Evolutionary conservation across 169 alveolate species (phyloP), one percentile per base, ranked within the genome.

Genomic region (Babesia divergens): DNA sequence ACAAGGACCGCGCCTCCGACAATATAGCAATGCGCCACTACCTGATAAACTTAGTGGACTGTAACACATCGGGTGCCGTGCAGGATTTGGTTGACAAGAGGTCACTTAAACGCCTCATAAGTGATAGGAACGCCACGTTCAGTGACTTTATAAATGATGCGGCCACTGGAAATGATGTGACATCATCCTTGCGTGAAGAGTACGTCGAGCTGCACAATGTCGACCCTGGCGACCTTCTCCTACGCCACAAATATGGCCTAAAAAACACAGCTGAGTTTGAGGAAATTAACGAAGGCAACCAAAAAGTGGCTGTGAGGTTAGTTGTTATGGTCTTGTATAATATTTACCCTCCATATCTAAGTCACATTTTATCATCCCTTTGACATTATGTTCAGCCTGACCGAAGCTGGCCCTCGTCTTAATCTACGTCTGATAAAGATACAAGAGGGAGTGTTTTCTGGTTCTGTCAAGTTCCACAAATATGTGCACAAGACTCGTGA

Each of bases 391-490:
- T 74, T 16, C 28, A 75, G 85, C 14, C 74, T 85, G 37, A 72
- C 65, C 34, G 91, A 85, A 40, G 74, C 80, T 9, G 91, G 91
- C 13, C 91, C 91, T 26, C 76, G 91, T 44, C 59, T 85, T 34
- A 53, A 74, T 22, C 65, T 85, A 49, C 66, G 70, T 18, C 65
- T 82, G 40, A 70, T 85, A 34, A 85, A 85, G 68, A 40, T 85
- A 3, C 83, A 82, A 34, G 87, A 75, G 28, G 91, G 77, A 29
- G 90, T 81, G 5, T 85, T 81, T 38, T 58, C 84, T 16, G 91
- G 91, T 35, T 76, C 83, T n/a, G 91, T 85, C 32, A 32, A 52
- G 43, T 85, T 72, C 65, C 91, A 85, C 82, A 47, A 68, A 49
- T 85, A 67, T 52, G 84, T 85, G 18, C 52, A 40, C 53, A 85